phyloP scores from a whole-genome alignment of 108 stramenopile species.

The Phaeodactylum tricornutum region DNA sequence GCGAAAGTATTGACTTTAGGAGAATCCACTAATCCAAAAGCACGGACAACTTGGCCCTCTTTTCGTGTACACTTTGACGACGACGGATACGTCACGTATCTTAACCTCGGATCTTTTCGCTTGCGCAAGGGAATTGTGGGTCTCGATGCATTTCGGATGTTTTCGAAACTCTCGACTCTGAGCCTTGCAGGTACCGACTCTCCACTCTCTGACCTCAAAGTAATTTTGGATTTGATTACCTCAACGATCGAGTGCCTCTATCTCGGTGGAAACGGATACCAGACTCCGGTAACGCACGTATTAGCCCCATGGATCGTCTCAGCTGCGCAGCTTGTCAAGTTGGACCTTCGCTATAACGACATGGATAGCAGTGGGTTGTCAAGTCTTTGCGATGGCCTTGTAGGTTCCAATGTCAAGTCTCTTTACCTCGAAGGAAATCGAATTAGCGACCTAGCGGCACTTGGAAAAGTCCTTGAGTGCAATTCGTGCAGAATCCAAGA shows the following conservation, averaged over 20 bases:
- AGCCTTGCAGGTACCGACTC: slow-evolving; percentile 22
- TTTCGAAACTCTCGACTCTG: slow-evolving; percentile 9
- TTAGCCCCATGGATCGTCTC: too few species aligned
- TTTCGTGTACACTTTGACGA: slow-evolving; percentile 12
- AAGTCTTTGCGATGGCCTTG: slow-evolving; percentile 3
- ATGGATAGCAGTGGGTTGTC: slow-evolving; percentile 10
- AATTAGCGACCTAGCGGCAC: slow-evolving; percentile 8
- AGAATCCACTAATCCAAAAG: too few species aligned
- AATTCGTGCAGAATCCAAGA: slow-evolving; percentile 6
- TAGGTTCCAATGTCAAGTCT: too few species aligned
- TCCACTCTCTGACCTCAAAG: slow-evolving; percentile 7
- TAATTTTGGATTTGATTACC: background rate
- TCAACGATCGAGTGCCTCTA: slow-evolving; percentile 8
- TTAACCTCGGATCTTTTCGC: slow-evolving; percentile 15
- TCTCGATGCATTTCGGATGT: slow-evolving; percentile 1
- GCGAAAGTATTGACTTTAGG: too few species aligned
- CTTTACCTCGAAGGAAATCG: slow-evolving; percentile 12
- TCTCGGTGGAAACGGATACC: slow-evolving; percentile 17
- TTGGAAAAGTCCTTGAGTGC: slow-evolving; percentile 6
- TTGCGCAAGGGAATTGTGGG: slow-evolving; percentile 9
- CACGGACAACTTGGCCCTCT: too few species aligned
- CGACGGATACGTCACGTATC: slow-evolving; percentile 2
- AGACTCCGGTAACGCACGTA: background rate
- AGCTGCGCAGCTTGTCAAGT: background rate
- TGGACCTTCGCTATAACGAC: slow-evolving; percentile 27